Evolutionary conservation across 2,329 filamentous ascomycete genomes (phyloP).

Genomic region (Apiospora phragmitis): DNA sequence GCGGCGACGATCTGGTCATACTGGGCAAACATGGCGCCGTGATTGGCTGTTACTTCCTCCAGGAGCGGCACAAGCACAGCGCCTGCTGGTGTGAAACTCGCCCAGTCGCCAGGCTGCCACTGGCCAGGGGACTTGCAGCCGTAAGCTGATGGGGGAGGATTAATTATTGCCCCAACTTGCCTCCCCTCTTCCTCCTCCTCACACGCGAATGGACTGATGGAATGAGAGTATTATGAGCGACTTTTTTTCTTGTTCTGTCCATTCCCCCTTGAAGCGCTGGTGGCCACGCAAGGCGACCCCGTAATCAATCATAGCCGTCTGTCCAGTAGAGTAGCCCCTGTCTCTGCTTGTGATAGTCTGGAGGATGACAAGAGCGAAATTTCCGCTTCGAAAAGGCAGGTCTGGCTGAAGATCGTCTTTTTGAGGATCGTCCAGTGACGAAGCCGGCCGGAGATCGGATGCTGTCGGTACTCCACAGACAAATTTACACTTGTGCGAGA

Average conservation of each 20-base stretch:
- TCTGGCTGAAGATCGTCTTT: slow-evolving; percentile 1
- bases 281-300: neutral
- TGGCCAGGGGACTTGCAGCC: neutral
- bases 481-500: neutral
- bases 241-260: neutral
- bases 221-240: neutral
- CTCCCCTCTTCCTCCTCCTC: neutral
- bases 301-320: neutral
- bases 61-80: slow-evolving; percentile 11
- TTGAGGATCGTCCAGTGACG: slow-evolving; percentile 1
- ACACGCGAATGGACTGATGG: neutral
- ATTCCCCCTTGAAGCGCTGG: neutral
- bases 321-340: neutral
- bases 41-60: slow-evolving; percentile 12
- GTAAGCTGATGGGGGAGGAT: neutral
- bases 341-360: neutral
- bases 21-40: neutral
- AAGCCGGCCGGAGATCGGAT: slow-evolving; percentile 5
- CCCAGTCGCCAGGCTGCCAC: neutral
- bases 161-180: neutral
- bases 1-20: neutral
- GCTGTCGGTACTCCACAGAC: neutral
- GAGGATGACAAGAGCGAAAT: neutral
- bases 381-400: neutral
- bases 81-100: slow-evolving; percentile 18